Evolutionary conservation across 352 stramenopile genomes (phyloP).

Genomic region (Phytophthora crassamura): DNA sequence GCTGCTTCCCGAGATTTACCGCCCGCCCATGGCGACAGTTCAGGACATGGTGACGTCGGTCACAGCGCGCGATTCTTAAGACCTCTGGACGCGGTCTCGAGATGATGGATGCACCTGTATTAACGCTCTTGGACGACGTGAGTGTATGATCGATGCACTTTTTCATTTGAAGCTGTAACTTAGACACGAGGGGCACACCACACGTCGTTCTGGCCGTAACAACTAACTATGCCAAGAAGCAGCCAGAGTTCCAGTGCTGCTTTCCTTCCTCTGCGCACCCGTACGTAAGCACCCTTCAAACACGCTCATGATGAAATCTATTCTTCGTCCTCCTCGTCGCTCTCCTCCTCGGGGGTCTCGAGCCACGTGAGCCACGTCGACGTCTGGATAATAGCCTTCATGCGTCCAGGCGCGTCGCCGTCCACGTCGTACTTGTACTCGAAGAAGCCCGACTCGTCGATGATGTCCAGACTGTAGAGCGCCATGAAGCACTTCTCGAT

Average conservation of each 20-base stretch:
- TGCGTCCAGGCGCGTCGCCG: conserved; percentile 68
- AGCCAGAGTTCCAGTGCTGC: conserved; percentile 7
- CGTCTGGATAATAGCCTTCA: conserved; percentile 87
- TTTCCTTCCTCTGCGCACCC: conserved; percentile 7
- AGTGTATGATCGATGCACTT: conserved; percentile 33
- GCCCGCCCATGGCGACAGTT: conserved; percentile 89
- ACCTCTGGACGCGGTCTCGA: too few species aligned
- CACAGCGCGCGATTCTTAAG: conserved; percentile 87
- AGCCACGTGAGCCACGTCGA: conserved; percentile 86
- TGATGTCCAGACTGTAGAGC: conserved; percentile 83
- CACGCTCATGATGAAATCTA: conserved; percentile 51
- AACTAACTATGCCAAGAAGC: conserved; percentile 22
- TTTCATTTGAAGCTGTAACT: conserved; percentile 46
- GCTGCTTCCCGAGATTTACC: conserved; percentile 94
- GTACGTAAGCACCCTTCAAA: conserved; percentile 26
- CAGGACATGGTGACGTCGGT: conserved; percentile 93
- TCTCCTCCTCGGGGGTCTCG: conserved; percentile 76
- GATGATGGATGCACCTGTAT: background rate
- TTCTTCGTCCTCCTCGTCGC: conserved; percentile 83
- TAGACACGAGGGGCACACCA: conserved; percentile 16
- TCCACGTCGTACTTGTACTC: conserved; percentile 91
- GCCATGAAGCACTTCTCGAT: conserved; percentile 89
- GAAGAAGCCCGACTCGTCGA: conserved; percentile 82
- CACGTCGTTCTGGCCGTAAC: background rate
- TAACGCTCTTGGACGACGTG: too few species aligned